These are phyloP conservation scores for Populus simonii DNA, from an alignment of 345 rosid genomes.

Conservation along the genomic window DNA sequence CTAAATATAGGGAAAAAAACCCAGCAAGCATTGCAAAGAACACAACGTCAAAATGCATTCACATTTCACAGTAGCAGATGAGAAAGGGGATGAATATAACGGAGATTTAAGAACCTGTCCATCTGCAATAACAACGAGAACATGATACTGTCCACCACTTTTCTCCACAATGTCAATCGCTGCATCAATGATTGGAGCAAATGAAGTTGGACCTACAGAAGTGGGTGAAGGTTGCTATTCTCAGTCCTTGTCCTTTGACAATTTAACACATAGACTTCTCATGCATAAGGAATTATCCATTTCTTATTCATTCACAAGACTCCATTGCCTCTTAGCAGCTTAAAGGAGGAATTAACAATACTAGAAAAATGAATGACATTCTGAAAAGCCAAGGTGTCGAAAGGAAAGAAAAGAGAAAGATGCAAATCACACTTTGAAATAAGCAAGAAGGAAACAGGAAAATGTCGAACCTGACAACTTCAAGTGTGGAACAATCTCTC, in stretches of 20 bases:
- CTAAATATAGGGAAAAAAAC: slow-evolving; percentile 21
- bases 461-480: slow-evolving; percentile 62
- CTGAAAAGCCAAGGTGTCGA: background rate
- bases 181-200: slow-evolving; percentile 82
- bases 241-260: background rate
- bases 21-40: slow-evolving; percentile 2
- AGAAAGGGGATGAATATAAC: background rate
- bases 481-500: slow-evolving; percentile 69
- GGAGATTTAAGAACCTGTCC: slow-evolving; percentile 58
- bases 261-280: background rate
- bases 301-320: background rate
- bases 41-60: background rate
- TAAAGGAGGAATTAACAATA: background rate
- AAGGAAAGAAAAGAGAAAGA: background rate
- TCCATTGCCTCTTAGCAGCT: background rate
- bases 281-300: background rate
- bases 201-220: slow-evolving; percentile 84
- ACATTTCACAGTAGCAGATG: background rate
- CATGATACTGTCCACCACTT: slow-evolving; percentile 77
- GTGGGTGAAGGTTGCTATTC: background rate
- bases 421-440: slow-evolving; percentile 7
- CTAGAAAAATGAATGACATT: background rate
- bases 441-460: slow-evolving; percentile 7
- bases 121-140: slow-evolving; percentile 87
- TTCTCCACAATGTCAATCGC: slow-evolving; percentile 78